Conservation (phyloP, 2,329 filamentous ascomycete genomes). For the Fusarium falciforme region DNA sequence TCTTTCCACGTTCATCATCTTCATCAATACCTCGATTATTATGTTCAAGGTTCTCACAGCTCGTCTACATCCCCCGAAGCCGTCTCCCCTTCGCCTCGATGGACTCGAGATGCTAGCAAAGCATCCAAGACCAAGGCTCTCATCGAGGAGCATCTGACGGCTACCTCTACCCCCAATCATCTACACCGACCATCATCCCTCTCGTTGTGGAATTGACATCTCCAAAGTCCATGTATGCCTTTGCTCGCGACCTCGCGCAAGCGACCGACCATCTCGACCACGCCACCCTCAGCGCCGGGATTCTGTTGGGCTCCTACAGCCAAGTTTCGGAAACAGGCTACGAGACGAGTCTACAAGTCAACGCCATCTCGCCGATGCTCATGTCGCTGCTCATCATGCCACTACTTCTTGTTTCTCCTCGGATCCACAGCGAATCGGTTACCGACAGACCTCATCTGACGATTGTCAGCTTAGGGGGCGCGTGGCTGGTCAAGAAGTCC, state of each 20-base stretch:
- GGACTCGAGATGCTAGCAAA: background rate
- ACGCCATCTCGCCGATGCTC: background rate
- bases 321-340: background rate
- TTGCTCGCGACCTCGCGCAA: background rate
- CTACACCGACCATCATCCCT: background rate
- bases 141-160: background rate
- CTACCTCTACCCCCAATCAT: background rate
- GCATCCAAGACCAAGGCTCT: background rate
- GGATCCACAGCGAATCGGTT: background rate
- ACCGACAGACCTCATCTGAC: background rate
- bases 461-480: background rate
- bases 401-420: background rate
- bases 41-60: background rate
- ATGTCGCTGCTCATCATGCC: background rate
- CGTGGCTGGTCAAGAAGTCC: background rate
- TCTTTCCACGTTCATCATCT: background rate
- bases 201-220: background rate
- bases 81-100: background rate
- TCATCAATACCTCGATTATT: background rate
- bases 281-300: background rate
- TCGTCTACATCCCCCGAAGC: background rate
- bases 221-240: background rate
- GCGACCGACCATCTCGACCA: background rate
- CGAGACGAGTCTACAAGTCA: background rate
- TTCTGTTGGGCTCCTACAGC: background rate